Percentiles rank a stretch among this genome's conserved stretches.
phyloP scores from a whole-genome alignment of 306 rosid species.

The Rosa persica region DNA sequence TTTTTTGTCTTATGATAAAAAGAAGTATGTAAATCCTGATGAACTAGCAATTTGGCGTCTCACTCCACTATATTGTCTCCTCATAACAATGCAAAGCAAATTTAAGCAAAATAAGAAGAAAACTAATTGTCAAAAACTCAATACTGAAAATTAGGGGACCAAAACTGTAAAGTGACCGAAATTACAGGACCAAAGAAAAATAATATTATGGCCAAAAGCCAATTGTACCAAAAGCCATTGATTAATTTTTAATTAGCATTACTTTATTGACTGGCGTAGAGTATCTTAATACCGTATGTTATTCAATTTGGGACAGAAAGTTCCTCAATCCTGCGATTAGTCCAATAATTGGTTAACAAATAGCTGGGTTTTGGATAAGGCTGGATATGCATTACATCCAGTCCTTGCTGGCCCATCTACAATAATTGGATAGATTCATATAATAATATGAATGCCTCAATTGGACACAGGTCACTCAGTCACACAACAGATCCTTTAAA shows the following conservation, averaged over 20 bases:
- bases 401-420: neutral
- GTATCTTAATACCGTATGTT: neutral
- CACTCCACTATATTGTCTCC: neutral
- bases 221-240: neutral
- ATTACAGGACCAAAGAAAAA: neutral
- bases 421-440: neutral
- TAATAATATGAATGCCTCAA: neutral
- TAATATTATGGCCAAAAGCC: neutral
- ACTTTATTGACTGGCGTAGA: neutral
- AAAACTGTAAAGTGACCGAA: neutral
- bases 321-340: constrained; percentile 1
- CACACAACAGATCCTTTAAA: neutral
- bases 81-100: neutral
- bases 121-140: neutral
- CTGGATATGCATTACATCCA: neutral
- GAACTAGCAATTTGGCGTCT: neutral
- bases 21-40: neutral
- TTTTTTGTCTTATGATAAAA: too few relatives aligned
- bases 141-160: neutral
- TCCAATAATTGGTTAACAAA: neutral
- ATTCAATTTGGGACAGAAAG: neutral
- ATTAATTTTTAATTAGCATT: too few relatives aligned
- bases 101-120: neutral
- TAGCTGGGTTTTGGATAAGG: constrained; percentile 11
- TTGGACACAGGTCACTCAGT: neutral